Base-by-base conservation (phyloP, 768 basidiomycete genomes). In the Mrakia hoshinonis region DNA sequence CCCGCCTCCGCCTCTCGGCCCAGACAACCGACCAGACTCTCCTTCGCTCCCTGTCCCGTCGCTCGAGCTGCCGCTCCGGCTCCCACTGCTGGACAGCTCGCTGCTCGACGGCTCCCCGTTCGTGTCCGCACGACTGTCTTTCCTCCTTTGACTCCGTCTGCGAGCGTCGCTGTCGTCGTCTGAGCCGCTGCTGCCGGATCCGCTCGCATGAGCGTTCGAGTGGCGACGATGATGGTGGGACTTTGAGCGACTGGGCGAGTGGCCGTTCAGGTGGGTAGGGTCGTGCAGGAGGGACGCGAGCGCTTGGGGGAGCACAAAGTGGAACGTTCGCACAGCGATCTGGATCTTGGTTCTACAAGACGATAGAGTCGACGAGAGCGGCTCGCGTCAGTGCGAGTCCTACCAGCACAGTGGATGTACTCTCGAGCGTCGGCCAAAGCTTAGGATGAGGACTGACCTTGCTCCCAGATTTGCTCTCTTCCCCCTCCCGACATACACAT, bases 241-340 rank as follows among this genome's bases (percentile, higher is more conserved):
- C 20, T 18, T 51, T 6, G 58, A 38, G 58, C 34, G 11, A 31
- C 20, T n/a, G 22, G 5, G 58, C 22, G 20, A 34, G 36, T 15
- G 36, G 13, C 9, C 58, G 31, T 22, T 61, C 34, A 31, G 34
- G 3, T 11, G 52, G 43, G 7, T 43, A n/a, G n/a, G 34, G 55
- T 61, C 58, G 58, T 39, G 34, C 18, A 39, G 18, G 58, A 36
- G 34, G n/a, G 58, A 61, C 12, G 58, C 73, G 29, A 74, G 67
- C 26, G 63, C 70, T 1, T 93, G 93, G 43, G 96, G 96, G 18
- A 99, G 87, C 69, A 97, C 87, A 77, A 99, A 99, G 79, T 92
- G 89, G 81, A 99, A 99, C 31, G 91, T 92, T 72, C 95, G 88
- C 36, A 95, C 93, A 26, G 95, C 91, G 77, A 99, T 98, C 82